phyloP scores from a whole-genome alignment of 768 basidiomycete genomes.

The Kwoniella sp. region DNA sequence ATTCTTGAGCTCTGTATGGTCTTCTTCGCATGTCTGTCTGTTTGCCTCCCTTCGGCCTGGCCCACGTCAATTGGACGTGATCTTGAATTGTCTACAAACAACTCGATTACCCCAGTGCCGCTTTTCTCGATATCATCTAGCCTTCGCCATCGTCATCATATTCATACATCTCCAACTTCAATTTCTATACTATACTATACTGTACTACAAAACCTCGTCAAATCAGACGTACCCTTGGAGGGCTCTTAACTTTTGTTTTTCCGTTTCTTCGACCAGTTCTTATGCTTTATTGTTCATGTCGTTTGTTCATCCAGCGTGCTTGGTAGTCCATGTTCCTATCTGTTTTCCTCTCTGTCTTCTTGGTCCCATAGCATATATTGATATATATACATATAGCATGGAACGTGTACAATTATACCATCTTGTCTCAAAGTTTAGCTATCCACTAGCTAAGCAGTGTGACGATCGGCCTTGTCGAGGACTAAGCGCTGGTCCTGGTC shows the following conservation, averaged over 20 bases:
- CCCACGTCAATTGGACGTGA: no score
- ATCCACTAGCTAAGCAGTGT: no score
- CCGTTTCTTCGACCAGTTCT: not conserved
- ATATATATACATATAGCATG: not conserved
- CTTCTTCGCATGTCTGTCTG: no score
- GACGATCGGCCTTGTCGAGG: no score
- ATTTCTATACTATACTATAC: not conserved
- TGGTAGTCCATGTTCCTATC: not conserved
- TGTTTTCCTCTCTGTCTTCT: conserved; percentile 1
- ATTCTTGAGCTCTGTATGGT: no score
- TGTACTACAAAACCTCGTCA: conserved; percentile 5
- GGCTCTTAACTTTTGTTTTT: not conserved
- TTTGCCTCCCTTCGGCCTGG: no score
- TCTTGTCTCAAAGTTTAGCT: no score
- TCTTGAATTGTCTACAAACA: no score
- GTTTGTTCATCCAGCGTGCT: not conserved
- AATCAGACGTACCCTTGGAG: conserved; percentile 14
- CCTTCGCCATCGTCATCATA: not conserved
- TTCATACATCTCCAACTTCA: not conserved
- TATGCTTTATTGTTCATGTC: not conserved
- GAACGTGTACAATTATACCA: not conserved
- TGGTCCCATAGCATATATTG: conserved; percentile 1
- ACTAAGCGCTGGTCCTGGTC: no score
- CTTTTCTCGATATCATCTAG: not conserved
- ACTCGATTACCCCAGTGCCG: no score